Evolutionary conservation across 2,329 filamentous ascomycete species (phyloP).

Genomic region (Fusarium haematococcum): DNA sequence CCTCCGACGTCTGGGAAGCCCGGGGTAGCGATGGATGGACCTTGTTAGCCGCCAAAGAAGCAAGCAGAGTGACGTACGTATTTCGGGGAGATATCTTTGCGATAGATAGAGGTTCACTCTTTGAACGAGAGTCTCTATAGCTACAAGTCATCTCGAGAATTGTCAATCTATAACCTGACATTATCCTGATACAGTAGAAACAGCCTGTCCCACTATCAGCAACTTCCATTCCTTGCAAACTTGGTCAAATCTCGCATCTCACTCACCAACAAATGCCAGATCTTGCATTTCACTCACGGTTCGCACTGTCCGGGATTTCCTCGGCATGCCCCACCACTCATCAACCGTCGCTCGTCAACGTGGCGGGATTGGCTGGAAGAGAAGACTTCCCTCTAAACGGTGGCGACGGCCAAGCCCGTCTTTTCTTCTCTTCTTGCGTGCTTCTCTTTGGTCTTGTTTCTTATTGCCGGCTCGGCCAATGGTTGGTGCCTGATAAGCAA

Average conservation of each 20-base stretch:
- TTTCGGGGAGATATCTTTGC: neutral
- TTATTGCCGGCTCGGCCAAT: constrained; percentile 33
- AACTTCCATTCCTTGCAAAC: constrained; percentile 8
- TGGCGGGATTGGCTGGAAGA: constrained; percentile 38
- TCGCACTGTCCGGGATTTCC: constrained; percentile 35
- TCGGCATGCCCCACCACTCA: constrained; percentile 42
- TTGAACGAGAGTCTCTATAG: neutral
- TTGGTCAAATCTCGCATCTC: constrained; percentile 1
- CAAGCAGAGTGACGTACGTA: constrained; percentile 12
- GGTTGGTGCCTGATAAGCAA: constrained; percentile 29
- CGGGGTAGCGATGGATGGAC: constrained; percentile 2
- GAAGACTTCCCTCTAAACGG: neutral
- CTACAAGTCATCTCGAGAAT: neutral
- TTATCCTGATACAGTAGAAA: constrained; percentile 6
- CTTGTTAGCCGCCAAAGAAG: constrained; percentile 24
- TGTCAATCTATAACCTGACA: neutral
- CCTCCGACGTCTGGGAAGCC: constrained; percentile 13
- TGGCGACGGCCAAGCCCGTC: constrained; percentile 13
- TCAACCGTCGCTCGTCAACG: constrained; percentile 40
- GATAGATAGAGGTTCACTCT: neutral
- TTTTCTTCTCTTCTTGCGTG: constrained; percentile 25
- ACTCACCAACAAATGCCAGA: constrained; percentile 21
- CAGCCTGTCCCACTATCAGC: constrained; percentile 22
- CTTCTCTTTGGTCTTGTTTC: neutral
- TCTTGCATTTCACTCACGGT: constrained; percentile 12